Evolutionary conservation across 2,329 filamentous ascomycete genomes (phyloP), one percentile per base, ranked within the genome.

Genomic region (Graphilbum sp.): DNA sequence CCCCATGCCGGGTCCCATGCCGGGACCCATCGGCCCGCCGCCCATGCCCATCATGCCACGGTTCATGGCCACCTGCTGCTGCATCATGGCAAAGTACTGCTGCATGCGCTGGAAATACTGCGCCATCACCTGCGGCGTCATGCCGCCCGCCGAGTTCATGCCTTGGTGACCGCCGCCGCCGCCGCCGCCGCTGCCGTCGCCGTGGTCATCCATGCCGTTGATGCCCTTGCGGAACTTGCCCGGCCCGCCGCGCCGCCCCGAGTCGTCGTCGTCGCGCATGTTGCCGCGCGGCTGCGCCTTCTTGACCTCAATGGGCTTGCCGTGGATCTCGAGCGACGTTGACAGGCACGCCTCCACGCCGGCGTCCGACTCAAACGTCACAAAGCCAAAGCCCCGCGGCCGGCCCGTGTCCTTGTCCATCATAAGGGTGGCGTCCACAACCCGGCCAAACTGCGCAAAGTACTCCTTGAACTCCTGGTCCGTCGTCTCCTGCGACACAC

Each of bases 381-480:
- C 90, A 56, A 98, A 98, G 13, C 90, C 90, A 52, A 98, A 98
- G 2, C 90, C 90, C 53, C 90, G 73, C 3, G 90, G 90, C 31
- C 90, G 75, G n/a, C 90, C 90, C 1, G 90, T 98, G 57, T 98
- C 90, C 61, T 98, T 98, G 57, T 98, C 90, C 77, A 98, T 98
- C 90, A 98, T 98, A 3, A 98, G 74, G 0, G 90, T 98, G 2
- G 90, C 90, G 60, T 98, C 90, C 30, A 98, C 79, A 17, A 98
- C 90, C 43, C 88, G 79, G 21, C 90, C 90, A 51, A 96, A 98
- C 52, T 94, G 84, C 52, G 82, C 85, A 62, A 98, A 98, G 61
- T 94, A 98, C 43, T 90, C 79, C 53, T 85, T 86, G 57, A 98
- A 98, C 54, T 96, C 86, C 44, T 87, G 79, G 52, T 98, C 90